Conservation (phyloP, 768 basidiomycete genomes). For the Gloeopeniophorella convolvens region DNA sequence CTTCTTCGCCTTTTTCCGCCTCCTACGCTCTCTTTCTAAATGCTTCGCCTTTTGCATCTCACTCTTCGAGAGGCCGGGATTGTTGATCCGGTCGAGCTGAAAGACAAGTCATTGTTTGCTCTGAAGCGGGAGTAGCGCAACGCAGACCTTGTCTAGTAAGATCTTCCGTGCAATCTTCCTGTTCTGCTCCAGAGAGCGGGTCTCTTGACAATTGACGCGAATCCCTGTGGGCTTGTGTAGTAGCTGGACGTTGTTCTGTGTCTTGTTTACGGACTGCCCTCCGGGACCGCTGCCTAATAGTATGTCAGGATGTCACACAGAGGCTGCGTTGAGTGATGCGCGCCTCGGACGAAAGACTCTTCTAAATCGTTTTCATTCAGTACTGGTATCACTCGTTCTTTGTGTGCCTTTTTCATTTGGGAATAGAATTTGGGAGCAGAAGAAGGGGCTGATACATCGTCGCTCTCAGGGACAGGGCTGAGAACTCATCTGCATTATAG, state of each 20-base stretch:
- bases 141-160: conserved; percentile 61
- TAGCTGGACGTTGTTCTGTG: conserved; percentile 84
- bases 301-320: conserved; percentile 10
- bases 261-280: conserved; percentile 97
- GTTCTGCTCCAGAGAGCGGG: conserved; percentile 77
- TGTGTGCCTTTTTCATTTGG: conserved; percentile 63
- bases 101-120: not conserved
- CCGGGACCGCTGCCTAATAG: conserved; percentile 79
- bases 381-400: conserved; percentile 55
- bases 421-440: conserved; percentile 47
- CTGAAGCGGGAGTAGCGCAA: not conserved
- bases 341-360: conserved; percentile 83
- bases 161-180: conserved; percentile 67
- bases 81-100: conserved; percentile 64
- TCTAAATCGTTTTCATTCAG: conserved; percentile 77
- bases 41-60: conserved; percentile 33
- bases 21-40: conserved; percentile 33
- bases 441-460: conserved; percentile 11
- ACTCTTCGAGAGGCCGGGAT: conserved; percentile 43
- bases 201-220: conserved; percentile 83
- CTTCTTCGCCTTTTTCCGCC: conserved; percentile 27
- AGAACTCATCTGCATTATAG: conserved; percentile 22
- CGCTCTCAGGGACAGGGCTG: conserved; percentile 19
- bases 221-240: conserved; percentile 85
- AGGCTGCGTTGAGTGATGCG: conserved; percentile 20